These are phyloP conservation scores for Amanita muscaria DNA, from an alignment of 768 basidiomycete genomes.

Conservation along the genomic window DNA sequence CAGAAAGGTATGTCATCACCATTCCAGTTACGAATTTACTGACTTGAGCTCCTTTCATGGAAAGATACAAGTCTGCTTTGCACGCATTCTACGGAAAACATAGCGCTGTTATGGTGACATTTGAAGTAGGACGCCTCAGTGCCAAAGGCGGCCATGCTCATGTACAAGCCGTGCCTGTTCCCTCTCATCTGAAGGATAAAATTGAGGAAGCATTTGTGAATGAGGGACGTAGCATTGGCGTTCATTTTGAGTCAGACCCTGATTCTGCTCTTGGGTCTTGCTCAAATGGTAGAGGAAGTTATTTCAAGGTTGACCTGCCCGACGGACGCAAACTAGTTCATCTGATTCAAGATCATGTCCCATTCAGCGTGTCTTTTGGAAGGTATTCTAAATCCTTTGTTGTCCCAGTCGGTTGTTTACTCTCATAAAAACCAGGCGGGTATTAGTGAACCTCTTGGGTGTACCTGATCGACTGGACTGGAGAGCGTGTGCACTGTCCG, in stretches of 20 bases:
- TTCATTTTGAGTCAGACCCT: slow-evolving; percentile 68
- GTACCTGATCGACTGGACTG: slow-evolving; percentile 81
- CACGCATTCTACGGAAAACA: slow-evolving; percentile 63
- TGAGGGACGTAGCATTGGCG: slow-evolving; percentile 58
- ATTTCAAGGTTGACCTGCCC: slow-evolving; percentile 89
- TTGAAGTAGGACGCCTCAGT: slow-evolving; percentile 79
- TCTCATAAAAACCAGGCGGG: slow-evolving; percentile 48
- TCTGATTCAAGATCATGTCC: slow-evolving; percentile 64
- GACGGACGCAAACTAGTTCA: slow-evolving; percentile 82
- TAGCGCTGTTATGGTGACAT: slow-evolving; percentile 61
- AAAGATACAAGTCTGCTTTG: slow-evolving; percentile 74
- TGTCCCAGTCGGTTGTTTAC: neutral
- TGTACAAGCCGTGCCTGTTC: slow-evolving; percentile 78
- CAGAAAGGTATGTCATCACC: slow-evolving; percentile 45
- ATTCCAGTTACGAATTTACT: neutral
- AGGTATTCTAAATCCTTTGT: slow-evolving; percentile 59
- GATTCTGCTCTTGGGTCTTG: slow-evolving; percentile 50
- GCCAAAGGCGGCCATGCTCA: slow-evolving; percentile 93
- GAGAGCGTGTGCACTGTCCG: slow-evolving; percentile 78
- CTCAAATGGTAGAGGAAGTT: slow-evolving; percentile 53
- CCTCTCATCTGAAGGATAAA: slow-evolving; percentile 46
- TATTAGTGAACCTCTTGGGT: slow-evolving; percentile 67
- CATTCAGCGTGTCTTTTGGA: slow-evolving; percentile 90
- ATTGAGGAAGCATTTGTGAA: slow-evolving; percentile 64
- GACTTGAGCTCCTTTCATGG: neutral